Percentiles rank a stretch among this genome's conserved stretches.
Conservation (phyloP, 2,329 filamentous ascomycete species). For the Colletotrichum cordylinicola region DNA sequence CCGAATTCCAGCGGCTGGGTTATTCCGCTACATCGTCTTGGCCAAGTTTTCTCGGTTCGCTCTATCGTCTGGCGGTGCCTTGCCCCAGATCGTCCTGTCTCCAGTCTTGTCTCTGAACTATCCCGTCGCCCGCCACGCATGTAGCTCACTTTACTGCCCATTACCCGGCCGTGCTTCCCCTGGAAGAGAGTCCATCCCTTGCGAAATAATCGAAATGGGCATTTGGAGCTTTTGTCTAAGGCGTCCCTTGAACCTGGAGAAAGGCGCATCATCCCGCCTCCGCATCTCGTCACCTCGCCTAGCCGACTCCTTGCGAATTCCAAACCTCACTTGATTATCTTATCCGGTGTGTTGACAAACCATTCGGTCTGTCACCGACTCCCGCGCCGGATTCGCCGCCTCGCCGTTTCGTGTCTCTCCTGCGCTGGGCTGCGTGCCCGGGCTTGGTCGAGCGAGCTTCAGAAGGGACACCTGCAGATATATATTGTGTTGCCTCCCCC, state of each 20-base stretch:
- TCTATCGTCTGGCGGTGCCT: neutral
- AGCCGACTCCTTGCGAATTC: neutral
- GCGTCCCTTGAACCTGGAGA: neutral
- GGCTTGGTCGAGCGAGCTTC: neutral
- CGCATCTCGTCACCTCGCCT: neutral
- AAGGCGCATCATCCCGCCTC: neutral
- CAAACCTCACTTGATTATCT: neutral
- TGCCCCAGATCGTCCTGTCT: constrained; percentile 6
- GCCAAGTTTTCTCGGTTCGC: neutral
- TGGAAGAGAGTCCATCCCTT: neutral
- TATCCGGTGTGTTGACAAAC: neutral
- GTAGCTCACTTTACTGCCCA: neutral
- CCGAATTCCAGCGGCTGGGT: neutral
- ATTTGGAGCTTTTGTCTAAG: neutral
- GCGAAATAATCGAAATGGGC: neutral
- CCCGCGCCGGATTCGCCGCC: constrained; percentile 14
- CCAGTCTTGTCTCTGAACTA: neutral
- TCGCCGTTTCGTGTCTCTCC: constrained; percentile 9
- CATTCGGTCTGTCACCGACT: neutral
- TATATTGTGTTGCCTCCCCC: neutral
- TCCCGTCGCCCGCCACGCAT: neutral
- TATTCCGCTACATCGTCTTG: neutral
- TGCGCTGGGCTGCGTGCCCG: neutral
- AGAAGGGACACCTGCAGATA: neutral
- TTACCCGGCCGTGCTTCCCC: neutral